Base-by-base conservation (phyloP, 257 asterid species). In the Solanum virginianum region DNA sequence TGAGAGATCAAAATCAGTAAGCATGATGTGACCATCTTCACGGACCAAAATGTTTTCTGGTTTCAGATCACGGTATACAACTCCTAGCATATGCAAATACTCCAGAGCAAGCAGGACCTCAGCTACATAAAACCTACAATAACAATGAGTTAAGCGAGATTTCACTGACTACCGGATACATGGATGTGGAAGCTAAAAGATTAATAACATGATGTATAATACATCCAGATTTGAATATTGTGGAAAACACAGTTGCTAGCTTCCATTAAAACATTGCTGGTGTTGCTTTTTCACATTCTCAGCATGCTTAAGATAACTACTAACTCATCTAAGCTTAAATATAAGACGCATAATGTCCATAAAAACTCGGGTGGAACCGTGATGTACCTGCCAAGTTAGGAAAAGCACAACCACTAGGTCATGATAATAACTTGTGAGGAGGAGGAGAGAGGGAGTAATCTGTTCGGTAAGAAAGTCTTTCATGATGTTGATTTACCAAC, bases 1-100 rank as follows among this genome's bases (percentile, higher is more conserved):
- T 14, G 97, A 93, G 29, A 93, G 95, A 84, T 93, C 97, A 41
- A 93, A 93, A 88, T 93, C 97, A 22, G 97, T 91, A 36, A 93
- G 96, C 97, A 93, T 93, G 85, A 93, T 92, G 91, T 93, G 97
- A 63, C 97, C 97, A 68, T 92, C 97, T 89, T 90, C 93, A 2
- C 97, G 94, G 79, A 93, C 95, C 39, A 93, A 68, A 71, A 93
- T 91, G 88, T 93, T 93, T 88, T 93, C 97, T 3, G 97, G 97
- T 86, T 93, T 93, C 65, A 93, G 91, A 87, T 93, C 97, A 53
- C 97, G 89, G 88, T 92, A 93, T 82, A 93, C 92, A 10, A 93
- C 93, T 10, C 97, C 97, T 11, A 92, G 97, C 97, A 93, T 93
- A 91, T 93, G 97, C 43, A 93, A 81, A 85, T 93, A 93, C 89